phyloP scores from a whole-genome alignment of 805 yeast genomes.

The Ogataea wickerhamii region DNA sequence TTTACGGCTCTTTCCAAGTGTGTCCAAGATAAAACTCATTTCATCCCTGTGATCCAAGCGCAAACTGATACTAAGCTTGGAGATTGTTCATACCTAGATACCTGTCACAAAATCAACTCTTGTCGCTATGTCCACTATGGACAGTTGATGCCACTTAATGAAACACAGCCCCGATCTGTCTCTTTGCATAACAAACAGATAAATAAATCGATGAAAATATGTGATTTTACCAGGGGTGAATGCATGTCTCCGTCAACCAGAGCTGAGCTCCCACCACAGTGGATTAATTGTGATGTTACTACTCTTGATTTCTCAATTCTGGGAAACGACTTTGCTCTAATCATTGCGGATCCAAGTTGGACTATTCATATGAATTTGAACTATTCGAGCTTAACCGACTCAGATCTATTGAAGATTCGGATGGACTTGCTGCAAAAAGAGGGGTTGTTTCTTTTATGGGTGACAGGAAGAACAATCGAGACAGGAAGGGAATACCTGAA shows the following conservation, averaged over 20 bases:
- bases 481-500: conserved; percentile 72
- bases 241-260: conserved; percentile 29
- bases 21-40: conserved; percentile 42
- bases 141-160: conserved; percentile 41
- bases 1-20: conserved; percentile 28
- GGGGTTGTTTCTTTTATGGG: conserved; percentile 86
- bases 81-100: conserved; percentile 90
- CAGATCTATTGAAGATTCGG: conserved; percentile 64
- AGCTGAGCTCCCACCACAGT: conserved; percentile 55
- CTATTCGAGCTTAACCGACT: conserved; percentile 73
- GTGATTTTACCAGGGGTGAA: conserved; percentile 50
- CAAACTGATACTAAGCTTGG: conserved; percentile 74
- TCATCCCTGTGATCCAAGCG: conserved; percentile 48
- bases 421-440: conserved; percentile 72
- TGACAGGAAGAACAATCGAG: conserved; percentile 91
- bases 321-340: conserved; percentile 73
- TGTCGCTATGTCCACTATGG: conserved; percentile 83
- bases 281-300: conserved; percentile 84
- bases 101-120: conserved; percentile 79
- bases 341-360: conserved; percentile 96
- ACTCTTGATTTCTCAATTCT: conserved; percentile 63
- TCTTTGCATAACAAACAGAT: conserved; percentile 21
- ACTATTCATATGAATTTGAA: conserved; percentile 86
- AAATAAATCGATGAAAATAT: conserved; percentile 18
- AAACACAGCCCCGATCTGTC: conserved; percentile 9